Evolutionary conservation across 202 grass and related monocot species (phyloP), one percentile per base, ranked within the genome.

Genomic region (Zoysia matrella): DNA sequence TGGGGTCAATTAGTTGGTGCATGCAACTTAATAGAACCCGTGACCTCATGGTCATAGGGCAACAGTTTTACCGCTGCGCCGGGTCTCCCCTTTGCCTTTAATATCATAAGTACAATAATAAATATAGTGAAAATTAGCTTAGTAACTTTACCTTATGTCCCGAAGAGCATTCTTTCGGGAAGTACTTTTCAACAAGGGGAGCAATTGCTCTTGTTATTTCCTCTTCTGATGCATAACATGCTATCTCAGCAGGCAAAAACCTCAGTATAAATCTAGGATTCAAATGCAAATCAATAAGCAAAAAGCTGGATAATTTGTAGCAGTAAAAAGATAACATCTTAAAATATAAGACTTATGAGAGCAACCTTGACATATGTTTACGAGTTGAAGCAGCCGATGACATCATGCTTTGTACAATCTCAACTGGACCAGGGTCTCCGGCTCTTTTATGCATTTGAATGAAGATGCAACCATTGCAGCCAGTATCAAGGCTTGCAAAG

Each of bases 291-390:
- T 77, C 11, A 18, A 68, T 75, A 81, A 91, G 78, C 39, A 70
- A 69, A 7, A 78, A 72, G 66, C 3, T 69, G 39, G 58, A 85
- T 22, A 77, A 22, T 67, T 12, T 11, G 16, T 58, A 71, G 14
- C 5, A 65, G 45, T 1, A 69, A 50, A 74, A 8, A 77, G 82
- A 60, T 5, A 58, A 64, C 52, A 80, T 62, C 36, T 60, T 54
- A 15, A 81, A 56, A 46, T 69, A 77, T 13, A 44, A 83, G 18
- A 86, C 40, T 76, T 58, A n/a, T 63, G 3, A 63, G 45, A 36
- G 30, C 68, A 63, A 98, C 95, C 95, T 98, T 78, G 92, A 98
- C 92, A 98, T 98, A 82, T 98, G 90, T 85, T 98, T 98, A 82
- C 80, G 87, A 78, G 92, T 93, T 62, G 90, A 90, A 81, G 85